These are phyloP conservation scores for Arthroderma uncinatum DNA, from an alignment of 2,329 filamentous ascomycete species.

Conservation along the genomic window DNA sequence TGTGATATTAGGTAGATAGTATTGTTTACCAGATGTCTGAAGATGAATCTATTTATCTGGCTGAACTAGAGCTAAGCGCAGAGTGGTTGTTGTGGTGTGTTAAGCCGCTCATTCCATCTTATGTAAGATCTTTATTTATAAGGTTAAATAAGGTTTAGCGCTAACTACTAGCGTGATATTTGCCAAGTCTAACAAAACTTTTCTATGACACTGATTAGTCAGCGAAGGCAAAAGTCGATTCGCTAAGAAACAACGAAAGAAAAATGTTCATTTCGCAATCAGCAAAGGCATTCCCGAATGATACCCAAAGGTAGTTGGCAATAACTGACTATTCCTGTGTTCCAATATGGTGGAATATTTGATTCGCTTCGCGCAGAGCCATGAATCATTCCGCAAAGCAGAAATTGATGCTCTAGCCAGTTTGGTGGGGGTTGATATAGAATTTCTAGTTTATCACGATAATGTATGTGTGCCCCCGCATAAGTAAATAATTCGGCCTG, in stretches of 20 bases:
- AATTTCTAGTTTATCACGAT: constrained; percentile 63
- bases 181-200: neutral
- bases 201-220: neutral
- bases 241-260: neutral
- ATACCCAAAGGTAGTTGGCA: neutral
- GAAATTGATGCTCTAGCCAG: constrained; percentile 73
- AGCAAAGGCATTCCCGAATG: neutral
- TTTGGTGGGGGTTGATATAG: constrained; percentile 54
- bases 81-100: too few relatives aligned
- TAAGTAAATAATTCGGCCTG: neutral
- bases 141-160: too few relatives aligned
- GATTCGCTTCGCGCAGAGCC: constrained; percentile 76
- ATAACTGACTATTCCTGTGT: neutral
- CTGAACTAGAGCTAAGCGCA: too few relatives aligned
- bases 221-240: neutral
- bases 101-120: too few relatives aligned
- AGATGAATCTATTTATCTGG: too few relatives aligned
- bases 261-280: neutral
- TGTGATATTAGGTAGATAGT: too few relatives aligned
- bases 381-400: constrained; percentile 79
- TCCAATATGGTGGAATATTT: constrained; percentile 55
- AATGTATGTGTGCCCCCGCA: constrained; percentile 46
- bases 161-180: neutral
- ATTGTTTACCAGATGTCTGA: too few relatives aligned
- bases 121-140: too few relatives aligned